These are phyloP conservation scores for Penicillium maclennaniae DNA, from an alignment of 495 filamentous ascomycete genomes.

Conservation along the genomic window DNA sequence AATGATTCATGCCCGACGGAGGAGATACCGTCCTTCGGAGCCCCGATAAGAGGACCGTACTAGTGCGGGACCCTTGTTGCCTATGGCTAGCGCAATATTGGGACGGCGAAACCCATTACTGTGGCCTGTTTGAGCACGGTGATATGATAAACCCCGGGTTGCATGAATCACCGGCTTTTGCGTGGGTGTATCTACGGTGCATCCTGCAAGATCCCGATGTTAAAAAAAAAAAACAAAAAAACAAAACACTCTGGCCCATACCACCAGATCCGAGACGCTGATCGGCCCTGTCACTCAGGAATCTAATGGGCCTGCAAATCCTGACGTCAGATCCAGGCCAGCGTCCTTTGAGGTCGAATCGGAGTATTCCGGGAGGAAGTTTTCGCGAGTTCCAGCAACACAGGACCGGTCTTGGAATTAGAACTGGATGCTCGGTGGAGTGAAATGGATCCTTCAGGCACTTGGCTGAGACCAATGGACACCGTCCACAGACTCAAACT, in stretches of 20 bases:
- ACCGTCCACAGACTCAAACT: not conserved
- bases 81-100: not conserved
- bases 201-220: not conserved
- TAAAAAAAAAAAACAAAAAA: not conserved
- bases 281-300: not conserved
- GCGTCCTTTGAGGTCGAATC: slow-evolving; percentile 5
- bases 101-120: not conserved
- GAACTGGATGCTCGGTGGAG: not conserved
- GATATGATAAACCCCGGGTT: not conserved
- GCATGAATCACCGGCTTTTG: not conserved
- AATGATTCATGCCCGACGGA: no score
- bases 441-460: not conserved
- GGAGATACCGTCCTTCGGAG: not conserved
- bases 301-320: not conserved
- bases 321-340: slow-evolving; percentile 10
- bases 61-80: not conserved
- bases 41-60: not conserved
- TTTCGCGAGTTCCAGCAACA: slow-evolving; percentile 9
- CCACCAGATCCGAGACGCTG: slow-evolving; percentile 17
- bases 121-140: not conserved
- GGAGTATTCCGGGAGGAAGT: slow-evolving; percentile 16
- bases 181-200: not conserved
- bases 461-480: not conserved
- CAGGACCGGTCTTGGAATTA: slow-evolving; percentile 3
- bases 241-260: not conserved